Percentiles rank a stretch among this genome's conserved stretches.
phyloP scores from a whole-genome alignment of 2,329 filamentous ascomycete genomes.

The Fusarium continuum region DNA sequence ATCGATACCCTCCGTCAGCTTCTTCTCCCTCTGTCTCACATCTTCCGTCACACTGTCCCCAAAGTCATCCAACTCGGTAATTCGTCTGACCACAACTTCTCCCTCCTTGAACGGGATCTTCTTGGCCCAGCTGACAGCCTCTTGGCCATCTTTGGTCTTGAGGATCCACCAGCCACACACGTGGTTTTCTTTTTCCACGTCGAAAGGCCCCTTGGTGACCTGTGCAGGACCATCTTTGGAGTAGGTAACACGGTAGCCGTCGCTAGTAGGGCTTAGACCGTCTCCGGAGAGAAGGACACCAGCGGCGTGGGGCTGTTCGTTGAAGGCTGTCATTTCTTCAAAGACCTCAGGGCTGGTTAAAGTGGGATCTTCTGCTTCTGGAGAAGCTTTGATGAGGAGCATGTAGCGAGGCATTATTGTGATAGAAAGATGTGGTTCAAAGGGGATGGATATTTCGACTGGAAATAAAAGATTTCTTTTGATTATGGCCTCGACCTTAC shows the following conservation, averaged over 20 bases:
- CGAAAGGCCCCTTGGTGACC: slow-evolving; percentile 45
- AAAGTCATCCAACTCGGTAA: slow-evolving; percentile 37
- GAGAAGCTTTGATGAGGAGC: slow-evolving; percentile 44
- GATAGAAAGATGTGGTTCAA: too few relatives aligned
- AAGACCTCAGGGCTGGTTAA: slow-evolving; percentile 31
- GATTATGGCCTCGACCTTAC: background rate
- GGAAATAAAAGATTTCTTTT: too few relatives aligned
- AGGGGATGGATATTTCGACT: too few relatives aligned
- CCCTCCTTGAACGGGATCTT: slow-evolving; percentile 41
- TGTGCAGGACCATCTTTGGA: slow-evolving; percentile 25
- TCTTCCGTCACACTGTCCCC: slow-evolving; percentile 28
- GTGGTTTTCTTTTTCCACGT: slow-evolving; percentile 38
- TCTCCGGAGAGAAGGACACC: slow-evolving; percentile 44
- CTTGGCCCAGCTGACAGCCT: slow-evolving; percentile 46
- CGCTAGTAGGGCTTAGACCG: slow-evolving; percentile 40
- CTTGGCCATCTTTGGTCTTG: slow-evolving; percentile 41
- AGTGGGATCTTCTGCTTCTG: slow-evolving; percentile 34
- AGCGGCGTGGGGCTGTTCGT: slow-evolving; percentile 41
- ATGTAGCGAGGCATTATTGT: slow-evolving; percentile 46
- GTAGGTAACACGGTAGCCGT: slow-evolving; percentile 44
- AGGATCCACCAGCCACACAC: slow-evolving; percentile 48
- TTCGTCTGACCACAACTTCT: slow-evolving; percentile 40
- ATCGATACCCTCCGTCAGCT: background rate
- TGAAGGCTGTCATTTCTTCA: slow-evolving; percentile 42
- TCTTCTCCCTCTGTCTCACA: slow-evolving; percentile 24